Percentiles rank a stretch among this genome's conserved stretches.
These are phyloP conservation scores for Ascochyta lentis DNA, from an alignment of 2,329 filamentous ascomycete species.

Conservation along the genomic window DNA sequence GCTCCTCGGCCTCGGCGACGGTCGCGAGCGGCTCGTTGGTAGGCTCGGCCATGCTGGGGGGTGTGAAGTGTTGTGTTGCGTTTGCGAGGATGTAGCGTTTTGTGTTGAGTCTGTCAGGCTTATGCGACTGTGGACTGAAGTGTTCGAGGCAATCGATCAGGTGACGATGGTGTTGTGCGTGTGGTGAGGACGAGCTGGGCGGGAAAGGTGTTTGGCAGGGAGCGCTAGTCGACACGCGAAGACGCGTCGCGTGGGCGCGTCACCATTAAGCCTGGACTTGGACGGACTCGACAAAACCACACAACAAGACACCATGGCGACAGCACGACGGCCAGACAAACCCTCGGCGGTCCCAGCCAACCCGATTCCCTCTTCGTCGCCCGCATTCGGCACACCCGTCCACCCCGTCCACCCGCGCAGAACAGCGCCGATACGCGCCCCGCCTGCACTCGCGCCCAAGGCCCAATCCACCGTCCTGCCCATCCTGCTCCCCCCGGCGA, in stretches of 20 bases:
- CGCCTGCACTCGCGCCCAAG: conserved; percentile 59
- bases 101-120: neutral
- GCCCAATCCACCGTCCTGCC: conserved; percentile 73
- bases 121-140: conserved; percentile 14
- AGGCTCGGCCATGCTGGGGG: conserved; percentile 34
- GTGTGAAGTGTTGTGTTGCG: neutral
- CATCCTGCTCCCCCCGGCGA: conserved; percentile 86
- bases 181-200: neutral
- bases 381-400: conserved; percentile 85
- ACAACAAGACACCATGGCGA: conserved; percentile 31
- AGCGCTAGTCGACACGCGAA: conserved; percentile 4
- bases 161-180: conserved; percentile 6
- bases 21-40: conserved; percentile 26
- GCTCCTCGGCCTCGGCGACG: conserved; percentile 30
- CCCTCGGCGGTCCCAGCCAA: conserved; percentile 52
- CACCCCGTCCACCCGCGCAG: conserved; percentile 72
- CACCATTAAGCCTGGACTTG: conserved; percentile 8
- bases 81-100: neutral
- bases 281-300: neutral
- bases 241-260: conserved; percentile 15
- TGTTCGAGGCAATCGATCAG: neutral
- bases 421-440: conserved; percentile 51
- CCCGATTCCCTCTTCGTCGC: conserved; percentile 83
- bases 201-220: conserved; percentile 6
- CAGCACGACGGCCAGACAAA: conserved; percentile 39